Evolutionary conservation across 192 early-diverging fungal species (phyloP).

Genomic region (Coemansia sp.): DNA sequence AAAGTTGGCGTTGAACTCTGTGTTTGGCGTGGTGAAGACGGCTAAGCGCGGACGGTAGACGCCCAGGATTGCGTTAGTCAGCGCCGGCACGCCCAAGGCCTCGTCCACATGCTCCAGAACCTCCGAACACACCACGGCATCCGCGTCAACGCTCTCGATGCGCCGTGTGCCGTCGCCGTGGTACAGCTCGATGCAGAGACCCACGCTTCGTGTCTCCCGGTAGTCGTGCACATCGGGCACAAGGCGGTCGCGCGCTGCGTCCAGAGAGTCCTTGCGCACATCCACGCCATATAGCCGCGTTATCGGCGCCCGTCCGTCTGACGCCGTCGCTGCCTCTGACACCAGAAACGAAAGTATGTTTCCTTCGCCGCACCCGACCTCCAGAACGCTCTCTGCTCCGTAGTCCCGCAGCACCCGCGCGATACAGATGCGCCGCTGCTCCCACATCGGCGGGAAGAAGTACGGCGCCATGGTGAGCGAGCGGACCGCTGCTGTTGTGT

Average conservation of each 20-base stretch:
- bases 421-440: slow-evolving; percentile 73
- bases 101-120: slow-evolving; percentile 84
- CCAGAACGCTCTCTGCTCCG: slow-evolving; percentile 63
- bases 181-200: slow-evolving; percentile 65
- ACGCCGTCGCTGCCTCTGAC: slow-evolving; percentile 28
- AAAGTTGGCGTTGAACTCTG: slow-evolving; percentile 91
- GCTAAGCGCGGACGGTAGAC: slow-evolving; percentile 67
- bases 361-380: slow-evolving; percentile 88
- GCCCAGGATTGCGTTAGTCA: slow-evolving; percentile 67
- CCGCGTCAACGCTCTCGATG: slow-evolving; percentile 28
- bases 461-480: slow-evolving; percentile 23
- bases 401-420: slow-evolving; percentile 55
- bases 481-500: too few relatives aligned
- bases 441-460: slow-evolving; percentile 75
- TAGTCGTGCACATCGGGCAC: slow-evolving; percentile 63
- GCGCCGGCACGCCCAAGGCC: slow-evolving; percentile 50
- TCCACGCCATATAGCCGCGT: slow-evolving; percentile 73
- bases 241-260: slow-evolving; percentile 53
- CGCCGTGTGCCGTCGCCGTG: slow-evolving; percentile 56
- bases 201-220: slow-evolving; percentile 59
- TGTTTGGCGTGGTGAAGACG: slow-evolving; percentile 81
- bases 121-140: slow-evolving; percentile 79
- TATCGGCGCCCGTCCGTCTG: slow-evolving; percentile 58
- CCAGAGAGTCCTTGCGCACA: slow-evolving; percentile 53
- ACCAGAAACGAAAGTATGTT: slow-evolving; percentile 66